Evolutionary conservation across 148 eudicot genomes (phyloP), one percentile per base, ranked within the genome.

Genomic region (Vaccinium vitisidaea): DNA sequence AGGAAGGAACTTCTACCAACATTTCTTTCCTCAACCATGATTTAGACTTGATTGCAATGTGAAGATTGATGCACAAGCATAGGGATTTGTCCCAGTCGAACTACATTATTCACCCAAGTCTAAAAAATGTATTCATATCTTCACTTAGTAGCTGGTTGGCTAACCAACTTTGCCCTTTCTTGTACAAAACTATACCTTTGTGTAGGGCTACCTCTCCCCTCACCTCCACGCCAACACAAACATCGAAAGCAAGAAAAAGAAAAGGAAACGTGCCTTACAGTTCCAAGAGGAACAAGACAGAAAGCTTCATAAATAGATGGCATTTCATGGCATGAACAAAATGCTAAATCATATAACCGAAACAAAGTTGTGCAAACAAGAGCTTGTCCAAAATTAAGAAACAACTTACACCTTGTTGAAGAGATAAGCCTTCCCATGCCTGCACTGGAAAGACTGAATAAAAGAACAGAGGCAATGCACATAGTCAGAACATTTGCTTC

Each of bases 391-490:
- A 54, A 79, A 86, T 80, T 79, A 83, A 82, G 89, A 83, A 90
- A 84, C 77, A 87, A 95, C 98, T 92, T 95, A 95, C 98, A 94
- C 95, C 88, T 92, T 94, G 84, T 83, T 92, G 94, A 95, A 95
- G 95, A 95, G 97, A 88, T 95, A 95, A 87, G 98, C 98, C 89
- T 92, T 95, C 84, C 98, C 98, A 88, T 95, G 94, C 94, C 90
- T 95, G 94, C 88, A 69, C 83, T 92, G 94, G 85, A 95, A 95
- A 86, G 93, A 86, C 98, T 95, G 93, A 84, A 95, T 82, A 84
- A 88, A 90, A 85, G 83, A 88, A 86, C 86, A 89, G 52, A 91
- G 79, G 84, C 23, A 89, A 87, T 89, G 61, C 50, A 30, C 5
- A 50, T 8, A 71, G 89, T 88, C 88, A 90, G 92, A 86, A 81